These are phyloP conservation scores for Penicillium sp. DNA, from an alignment of 2,329 filamentous ascomycete species.

Conservation along the genomic window DNA sequence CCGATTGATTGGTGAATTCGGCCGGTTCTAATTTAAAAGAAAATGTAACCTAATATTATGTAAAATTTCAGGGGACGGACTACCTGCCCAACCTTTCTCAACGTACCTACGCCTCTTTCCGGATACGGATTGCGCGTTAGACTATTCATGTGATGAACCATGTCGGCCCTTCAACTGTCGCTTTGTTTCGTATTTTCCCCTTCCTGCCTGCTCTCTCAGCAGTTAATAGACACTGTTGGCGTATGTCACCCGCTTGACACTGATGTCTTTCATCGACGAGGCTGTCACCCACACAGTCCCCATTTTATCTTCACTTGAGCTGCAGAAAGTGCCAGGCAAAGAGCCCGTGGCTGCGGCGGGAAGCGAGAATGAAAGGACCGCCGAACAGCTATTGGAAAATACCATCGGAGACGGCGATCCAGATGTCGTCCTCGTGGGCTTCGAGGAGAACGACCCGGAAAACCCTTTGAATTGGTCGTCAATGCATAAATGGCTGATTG, in stretches of 20 bases:
- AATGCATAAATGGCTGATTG: conserved; percentile 18
- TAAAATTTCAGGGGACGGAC: neutral
- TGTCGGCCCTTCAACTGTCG: neutral
- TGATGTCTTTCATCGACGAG: neutral
- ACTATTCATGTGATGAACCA: conserved; percentile 1
- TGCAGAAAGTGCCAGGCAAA: conserved; percentile 1
- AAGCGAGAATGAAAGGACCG: conserved; percentile 9
- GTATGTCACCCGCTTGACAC: neutral
- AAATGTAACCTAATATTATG: neutral
- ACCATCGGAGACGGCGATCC: conserved; percentile 7
- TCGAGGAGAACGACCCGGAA: conserved; percentile 11
- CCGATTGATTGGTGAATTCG: neutral
- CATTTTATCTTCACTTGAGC: conserved; percentile 4
- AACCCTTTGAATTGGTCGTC: conserved; percentile 18
- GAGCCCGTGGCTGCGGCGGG: neutral
- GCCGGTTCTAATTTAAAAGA: neutral
- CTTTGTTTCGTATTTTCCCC: neutral
- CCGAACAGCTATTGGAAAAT: conserved; percentile 12
- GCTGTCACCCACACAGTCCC: conserved; percentile 1
- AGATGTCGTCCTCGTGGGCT: conserved; percentile 12
- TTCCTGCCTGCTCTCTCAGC: conserved; percentile 1
- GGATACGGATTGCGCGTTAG: neutral
- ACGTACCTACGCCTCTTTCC: neutral
- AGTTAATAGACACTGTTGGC: conserved; percentile 1
- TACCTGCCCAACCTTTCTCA: neutral